phyloP scores from a whole-genome alignment of 2,329 filamentous ascomycete species.

The Fusarium dimerum region DNA sequence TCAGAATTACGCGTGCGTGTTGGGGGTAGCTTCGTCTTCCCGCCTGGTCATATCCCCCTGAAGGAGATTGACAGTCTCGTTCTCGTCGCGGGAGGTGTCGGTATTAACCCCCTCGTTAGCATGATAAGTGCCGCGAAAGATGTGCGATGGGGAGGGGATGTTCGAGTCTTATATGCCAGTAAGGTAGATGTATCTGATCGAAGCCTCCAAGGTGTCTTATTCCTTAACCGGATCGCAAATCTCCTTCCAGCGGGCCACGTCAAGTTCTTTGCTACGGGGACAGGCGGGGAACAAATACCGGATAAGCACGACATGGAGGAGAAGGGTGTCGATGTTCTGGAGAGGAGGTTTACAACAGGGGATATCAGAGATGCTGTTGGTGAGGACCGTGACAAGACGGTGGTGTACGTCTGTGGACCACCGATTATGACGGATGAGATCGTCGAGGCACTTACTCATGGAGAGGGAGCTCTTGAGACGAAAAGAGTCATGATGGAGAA shows the following conservation, averaged over 20 bases:
- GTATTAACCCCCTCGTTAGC: slow-evolving; percentile 78
- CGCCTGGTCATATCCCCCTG: slow-evolving; percentile 52
- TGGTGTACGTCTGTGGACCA: slow-evolving; percentile 70
- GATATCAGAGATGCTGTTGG: slow-evolving; percentile 45
- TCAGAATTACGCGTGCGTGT: slow-evolving; percentile 66
- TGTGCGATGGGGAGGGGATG: slow-evolving; percentile 33
- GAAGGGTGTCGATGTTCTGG: slow-evolving; percentile 21
- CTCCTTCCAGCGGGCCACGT: slow-evolving; percentile 42
- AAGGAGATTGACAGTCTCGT: slow-evolving; percentile 56
- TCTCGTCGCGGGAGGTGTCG: slow-evolving; percentile 79
- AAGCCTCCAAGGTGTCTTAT: slow-evolving; percentile 45
- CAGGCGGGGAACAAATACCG: background rate
- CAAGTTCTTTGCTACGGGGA: slow-evolving; percentile 49
- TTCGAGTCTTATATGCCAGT: slow-evolving; percentile 66
- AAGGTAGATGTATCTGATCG: slow-evolving; percentile 31
- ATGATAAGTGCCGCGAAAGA: slow-evolving; percentile 65
- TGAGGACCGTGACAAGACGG: slow-evolving; percentile 33
- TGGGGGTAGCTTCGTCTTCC: slow-evolving; percentile 81
- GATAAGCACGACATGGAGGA: background rate
- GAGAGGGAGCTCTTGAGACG: slow-evolving; percentile 40
- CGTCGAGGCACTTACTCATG: slow-evolving; percentile 47
- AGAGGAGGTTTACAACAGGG: slow-evolving; percentile 43
- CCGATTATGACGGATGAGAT: slow-evolving; percentile 69
- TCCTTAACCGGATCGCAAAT: slow-evolving; percentile 48
- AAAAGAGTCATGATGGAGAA: slow-evolving; percentile 59